Conservation (phyloP, 805 yeast species). For the Metahyphopichia silvanorum region DNA sequence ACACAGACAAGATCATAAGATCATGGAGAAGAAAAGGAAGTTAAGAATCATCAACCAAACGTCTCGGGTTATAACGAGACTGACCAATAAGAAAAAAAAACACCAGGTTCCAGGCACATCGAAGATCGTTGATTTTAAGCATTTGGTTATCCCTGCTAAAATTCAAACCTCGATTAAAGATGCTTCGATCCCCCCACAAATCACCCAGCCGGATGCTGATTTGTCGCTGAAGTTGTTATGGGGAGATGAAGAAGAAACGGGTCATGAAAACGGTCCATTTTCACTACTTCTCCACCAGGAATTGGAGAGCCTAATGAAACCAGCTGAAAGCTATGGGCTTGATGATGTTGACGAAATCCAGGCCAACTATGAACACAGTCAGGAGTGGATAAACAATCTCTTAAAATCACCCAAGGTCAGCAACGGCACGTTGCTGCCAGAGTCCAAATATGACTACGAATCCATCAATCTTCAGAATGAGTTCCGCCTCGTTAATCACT, state of each 20-base stretch:
- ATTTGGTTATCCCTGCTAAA: neutral
- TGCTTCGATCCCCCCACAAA: neutral
- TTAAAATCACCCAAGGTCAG: neutral
- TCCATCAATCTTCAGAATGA: too few relatives aligned
- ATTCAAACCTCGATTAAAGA: neutral
- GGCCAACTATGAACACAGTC: neutral
- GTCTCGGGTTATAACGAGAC: neutral
- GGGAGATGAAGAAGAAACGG: too few relatives aligned
- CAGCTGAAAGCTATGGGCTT: conserved; percentile 3
- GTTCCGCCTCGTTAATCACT: conserved; percentile 3
- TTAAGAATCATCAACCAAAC: neutral
- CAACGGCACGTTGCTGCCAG: too few relatives aligned
- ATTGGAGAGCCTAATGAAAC: conserved; percentile 4
- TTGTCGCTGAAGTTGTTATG: too few relatives aligned
- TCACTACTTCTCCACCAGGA: conserved; percentile 3
- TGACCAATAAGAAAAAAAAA: neutral
- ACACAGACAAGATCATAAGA: too few relatives aligned
- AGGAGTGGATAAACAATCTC: conserved; percentile 1
- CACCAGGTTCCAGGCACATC: neutral
- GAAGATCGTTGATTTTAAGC: neutral
- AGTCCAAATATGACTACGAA: too few relatives aligned
- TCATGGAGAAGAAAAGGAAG: neutral
- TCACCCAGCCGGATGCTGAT: neutral
- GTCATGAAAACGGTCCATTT: conserved; percentile 1
- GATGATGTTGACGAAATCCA: conserved; percentile 2